Evolutionary conservation across 495 filamentous ascomycete genomes (phyloP).

Genomic region (Glarea lozoyensis): DNA sequence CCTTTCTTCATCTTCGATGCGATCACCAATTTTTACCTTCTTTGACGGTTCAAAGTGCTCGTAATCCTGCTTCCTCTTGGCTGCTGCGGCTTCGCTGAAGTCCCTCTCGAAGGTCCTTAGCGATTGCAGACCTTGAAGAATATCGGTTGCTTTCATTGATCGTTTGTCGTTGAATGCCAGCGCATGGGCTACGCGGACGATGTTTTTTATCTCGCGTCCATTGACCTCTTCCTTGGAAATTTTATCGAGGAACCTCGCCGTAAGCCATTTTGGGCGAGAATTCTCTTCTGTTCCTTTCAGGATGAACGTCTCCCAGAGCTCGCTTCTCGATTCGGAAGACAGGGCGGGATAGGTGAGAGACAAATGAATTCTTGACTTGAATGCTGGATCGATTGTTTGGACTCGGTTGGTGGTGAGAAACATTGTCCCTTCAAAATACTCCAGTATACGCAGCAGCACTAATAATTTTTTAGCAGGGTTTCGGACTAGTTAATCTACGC

Average conservation of each 20-base stretch:
- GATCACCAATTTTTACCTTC: too few species aligned
- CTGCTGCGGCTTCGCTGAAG: too few species aligned
- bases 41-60: too few species aligned
- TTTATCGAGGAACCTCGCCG: neutral
- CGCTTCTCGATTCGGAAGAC: conserved; percentile 5
- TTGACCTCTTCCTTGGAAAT: neutral
- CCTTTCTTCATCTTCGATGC: too few species aligned
- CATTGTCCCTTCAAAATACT: conserved; percentile 29
- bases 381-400: conserved; percentile 31
- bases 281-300: neutral
- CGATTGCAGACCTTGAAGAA: too few species aligned
- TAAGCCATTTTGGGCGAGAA: neutral
- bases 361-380: conserved; percentile 35
- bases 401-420: conserved; percentile 19
- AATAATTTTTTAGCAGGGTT: neutral
- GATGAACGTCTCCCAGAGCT: conserved; percentile 9
- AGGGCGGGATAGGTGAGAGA: conserved; percentile 32
- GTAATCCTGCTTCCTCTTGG: too few species aligned
- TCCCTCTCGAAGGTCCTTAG: too few species aligned
- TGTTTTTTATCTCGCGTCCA: conserved; percentile 7
- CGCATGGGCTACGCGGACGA: conserved; percentile 7
- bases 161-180: conserved; percentile 1
- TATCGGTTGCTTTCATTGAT: too few species aligned
- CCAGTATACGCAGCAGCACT: conserved; percentile 26
- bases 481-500: conserved; percentile 1